Evolutionary conservation across 2,329 filamentous ascomycete species (phyloP).

Genomic region (Sporothrix humicola): DNA sequence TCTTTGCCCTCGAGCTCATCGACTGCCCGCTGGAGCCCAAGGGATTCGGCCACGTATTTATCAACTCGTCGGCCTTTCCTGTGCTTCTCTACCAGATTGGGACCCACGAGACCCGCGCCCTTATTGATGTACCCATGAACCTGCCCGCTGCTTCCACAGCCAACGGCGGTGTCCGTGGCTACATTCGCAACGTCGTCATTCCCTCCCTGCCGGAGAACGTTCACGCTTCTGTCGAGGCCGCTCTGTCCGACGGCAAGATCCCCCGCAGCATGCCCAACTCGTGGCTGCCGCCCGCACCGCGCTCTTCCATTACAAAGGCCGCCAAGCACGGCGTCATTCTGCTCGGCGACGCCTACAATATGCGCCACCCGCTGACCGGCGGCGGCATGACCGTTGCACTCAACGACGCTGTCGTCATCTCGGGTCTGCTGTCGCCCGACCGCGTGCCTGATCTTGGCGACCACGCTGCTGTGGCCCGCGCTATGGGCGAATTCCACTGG

Average conservation of each 20-base stretch:
- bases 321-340: constrained; percentile 74
- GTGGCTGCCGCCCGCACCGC: constrained; percentile 72
- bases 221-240: constrained; percentile 73
- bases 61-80: constrained; percentile 71
- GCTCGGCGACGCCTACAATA: constrained; percentile 95
- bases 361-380: constrained; percentile 97
- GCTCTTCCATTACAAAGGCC: constrained; percentile 51
- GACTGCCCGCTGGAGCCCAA: constrained; percentile 79
- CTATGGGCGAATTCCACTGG: constrained; percentile 84
- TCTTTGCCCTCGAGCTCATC: constrained; percentile 91
- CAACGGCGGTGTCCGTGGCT: constrained; percentile 81
- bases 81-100: constrained; percentile 97
- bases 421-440: constrained; percentile 73
- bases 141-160: constrained; percentile 73
- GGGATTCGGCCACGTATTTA: constrained; percentile 84
- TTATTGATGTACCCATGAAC: constrained; percentile 85
- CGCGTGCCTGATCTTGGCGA: constrained; percentile 73
- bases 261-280: constrained; percentile 91
- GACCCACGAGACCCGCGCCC: constrained; percentile 86
- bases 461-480: constrained; percentile 66
- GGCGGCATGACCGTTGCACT: constrained; percentile 98
- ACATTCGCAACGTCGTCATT: constrained; percentile 77
- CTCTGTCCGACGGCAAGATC: constrained; percentile 78
- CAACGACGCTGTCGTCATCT: constrained; percentile 83
- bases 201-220: constrained; percentile 76